These are phyloP conservation scores for Parachlorella kessleri DNA, from an alignment of 139 green algal species.

Conservation along the genomic window DNA sequence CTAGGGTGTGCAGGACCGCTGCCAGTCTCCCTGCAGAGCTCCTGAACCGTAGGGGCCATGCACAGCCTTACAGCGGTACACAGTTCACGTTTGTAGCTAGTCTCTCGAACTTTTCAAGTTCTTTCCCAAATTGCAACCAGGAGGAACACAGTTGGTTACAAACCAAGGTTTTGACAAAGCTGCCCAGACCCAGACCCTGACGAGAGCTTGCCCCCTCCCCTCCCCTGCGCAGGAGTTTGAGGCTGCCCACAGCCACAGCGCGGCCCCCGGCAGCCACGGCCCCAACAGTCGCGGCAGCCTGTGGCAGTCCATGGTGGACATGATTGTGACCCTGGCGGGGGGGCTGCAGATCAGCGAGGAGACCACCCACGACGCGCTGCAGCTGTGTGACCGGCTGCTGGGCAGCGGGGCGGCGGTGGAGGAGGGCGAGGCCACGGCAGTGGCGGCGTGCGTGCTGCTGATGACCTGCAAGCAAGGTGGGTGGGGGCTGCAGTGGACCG, in stretches of 20 bases:
- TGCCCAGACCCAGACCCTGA: no score
- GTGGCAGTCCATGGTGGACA: not conserved
- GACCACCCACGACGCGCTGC: slow-evolving; percentile 40
- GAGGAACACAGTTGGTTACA: no score
- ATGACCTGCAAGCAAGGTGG: slow-evolving; percentile 30
- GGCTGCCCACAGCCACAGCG: slow-evolving; percentile 2
- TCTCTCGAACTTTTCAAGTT: no score
- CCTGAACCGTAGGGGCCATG: no score
- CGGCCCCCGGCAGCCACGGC: not conserved
- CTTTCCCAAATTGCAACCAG: no score
- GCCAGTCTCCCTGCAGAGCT: no score
- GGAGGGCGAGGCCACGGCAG: slow-evolving; percentile 6
- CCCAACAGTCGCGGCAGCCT: not conserved
- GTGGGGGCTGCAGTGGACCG: not conserved
- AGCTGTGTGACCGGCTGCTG: slow-evolving; percentile 41
- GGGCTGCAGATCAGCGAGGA: slow-evolving; percentile 37
- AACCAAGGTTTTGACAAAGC: no score
- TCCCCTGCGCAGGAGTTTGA: slow-evolving; percentile 51
- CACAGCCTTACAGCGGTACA: no score
- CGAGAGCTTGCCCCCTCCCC: no score
- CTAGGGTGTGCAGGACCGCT: no score
- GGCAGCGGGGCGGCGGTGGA: not conserved
- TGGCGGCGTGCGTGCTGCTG: slow-evolving; percentile 31
- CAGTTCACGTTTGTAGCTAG: no score
- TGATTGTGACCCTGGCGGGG: not conserved